Percentiles rank a stretch among this genome's conserved stretches.
phyloP scores from a whole-genome alignment of 192 early-diverging fungal genomes.

The Coemansia furcata region DNA sequence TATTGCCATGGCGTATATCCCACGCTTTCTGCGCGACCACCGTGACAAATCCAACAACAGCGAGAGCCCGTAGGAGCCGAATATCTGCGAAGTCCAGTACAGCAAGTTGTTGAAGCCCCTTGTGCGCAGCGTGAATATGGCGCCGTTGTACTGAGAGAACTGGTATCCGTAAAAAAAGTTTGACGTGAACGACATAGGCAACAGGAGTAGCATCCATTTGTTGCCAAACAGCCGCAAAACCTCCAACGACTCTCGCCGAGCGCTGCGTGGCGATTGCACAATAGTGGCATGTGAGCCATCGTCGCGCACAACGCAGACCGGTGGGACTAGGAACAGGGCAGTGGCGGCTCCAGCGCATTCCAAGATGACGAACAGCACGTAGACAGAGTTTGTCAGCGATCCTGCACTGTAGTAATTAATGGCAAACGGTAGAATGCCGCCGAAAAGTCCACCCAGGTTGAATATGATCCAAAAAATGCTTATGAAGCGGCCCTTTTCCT shows the following conservation, averaged over 20 bases:
- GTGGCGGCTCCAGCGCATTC: constrained; percentile 63
- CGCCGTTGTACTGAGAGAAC: constrained; percentile 57
- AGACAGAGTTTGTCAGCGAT: constrained; percentile 63
- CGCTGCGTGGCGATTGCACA: constrained; percentile 55
- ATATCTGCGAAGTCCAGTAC: constrained; percentile 76
- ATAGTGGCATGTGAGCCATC: constrained; percentile 67
- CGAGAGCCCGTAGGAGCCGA: constrained; percentile 64
- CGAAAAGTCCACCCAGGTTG: constrained; percentile 70
- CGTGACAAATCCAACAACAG: constrained; percentile 59
- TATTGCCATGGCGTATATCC: constrained; percentile 52
- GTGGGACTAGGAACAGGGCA: constrained; percentile 59
- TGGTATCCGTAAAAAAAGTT: constrained; percentile 84
- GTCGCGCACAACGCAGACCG: constrained; percentile 61
- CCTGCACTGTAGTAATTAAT: constrained; percentile 59
- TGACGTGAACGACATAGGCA: constrained; percentile 70
- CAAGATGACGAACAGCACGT: constrained; percentile 69
- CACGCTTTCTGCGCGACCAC: constrained; percentile 62
- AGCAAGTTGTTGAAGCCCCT: constrained; percentile 72
- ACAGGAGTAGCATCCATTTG: constrained; percentile 66
- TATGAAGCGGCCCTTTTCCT: constrained; percentile 77
- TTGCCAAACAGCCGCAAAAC: constrained; percentile 62
- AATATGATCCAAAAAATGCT: constrained; percentile 84
- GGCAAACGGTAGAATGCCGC: constrained; percentile 67
- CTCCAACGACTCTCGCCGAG: constrained; percentile 58
- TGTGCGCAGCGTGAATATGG: constrained; percentile 68